These are phyloP conservation scores for Phytophthora sp. DNA, from an alignment of 352 stramenopile genomes.

Conservation along the genomic window DNA sequence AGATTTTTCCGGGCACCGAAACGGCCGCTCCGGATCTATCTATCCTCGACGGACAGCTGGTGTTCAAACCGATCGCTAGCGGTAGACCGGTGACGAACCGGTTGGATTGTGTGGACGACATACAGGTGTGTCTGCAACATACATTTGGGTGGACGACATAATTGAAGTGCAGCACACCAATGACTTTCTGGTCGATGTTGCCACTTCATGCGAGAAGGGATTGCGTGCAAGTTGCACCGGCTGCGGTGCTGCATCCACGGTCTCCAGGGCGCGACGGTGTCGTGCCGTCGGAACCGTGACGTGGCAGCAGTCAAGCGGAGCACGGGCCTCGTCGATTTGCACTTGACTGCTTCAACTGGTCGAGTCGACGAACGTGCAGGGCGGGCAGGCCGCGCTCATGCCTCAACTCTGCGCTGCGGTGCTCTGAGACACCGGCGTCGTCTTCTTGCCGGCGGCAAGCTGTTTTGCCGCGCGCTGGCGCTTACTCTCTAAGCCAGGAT, in stretches of 20 bases:
- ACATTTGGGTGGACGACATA: background rate
- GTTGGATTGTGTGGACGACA: background rate
- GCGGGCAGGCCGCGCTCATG: too few relatives aligned
- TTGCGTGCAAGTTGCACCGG: too few relatives aligned
- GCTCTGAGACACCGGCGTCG: constrained; percentile 1
- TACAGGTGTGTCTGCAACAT: background rate
- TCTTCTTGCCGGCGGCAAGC: background rate
- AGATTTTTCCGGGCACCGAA: constrained; percentile 23
- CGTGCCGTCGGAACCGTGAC: constrained; percentile 5
- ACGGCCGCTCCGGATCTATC: constrained; percentile 4
- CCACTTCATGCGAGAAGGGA: too few relatives aligned
- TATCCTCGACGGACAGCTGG: background rate
- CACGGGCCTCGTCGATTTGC: background rate
- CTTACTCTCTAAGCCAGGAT: background rate
- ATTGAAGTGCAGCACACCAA: background rate
- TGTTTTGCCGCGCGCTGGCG: background rate
- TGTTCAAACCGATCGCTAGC: background rate
- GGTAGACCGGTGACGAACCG: too few relatives aligned
- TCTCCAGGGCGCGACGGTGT: too few relatives aligned
- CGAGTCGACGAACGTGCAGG: constrained; percentile 4
- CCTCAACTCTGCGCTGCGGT: background rate
- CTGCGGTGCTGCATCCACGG: too few relatives aligned
- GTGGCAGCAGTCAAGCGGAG: constrained; percentile 15
- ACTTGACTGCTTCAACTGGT: constrained; percentile 8
- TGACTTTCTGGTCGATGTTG: too few relatives aligned